phyloP scores from a whole-genome alignment of 495 filamentous ascomycete species.

The Lichina pygmaea region DNA sequence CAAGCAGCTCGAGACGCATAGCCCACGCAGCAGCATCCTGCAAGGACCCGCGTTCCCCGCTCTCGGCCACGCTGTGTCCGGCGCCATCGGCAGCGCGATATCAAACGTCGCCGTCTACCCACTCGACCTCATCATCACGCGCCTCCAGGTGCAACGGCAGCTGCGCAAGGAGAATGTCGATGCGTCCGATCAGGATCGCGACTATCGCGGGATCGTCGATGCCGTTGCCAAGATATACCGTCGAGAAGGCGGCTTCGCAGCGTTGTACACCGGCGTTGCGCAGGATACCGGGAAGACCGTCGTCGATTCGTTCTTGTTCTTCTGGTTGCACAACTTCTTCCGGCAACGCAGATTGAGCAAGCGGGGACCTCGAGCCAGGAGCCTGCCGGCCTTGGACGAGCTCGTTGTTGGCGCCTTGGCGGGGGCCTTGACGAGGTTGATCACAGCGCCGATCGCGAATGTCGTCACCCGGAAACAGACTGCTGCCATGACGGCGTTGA shows the following conservation, averaged over 20 bases:
- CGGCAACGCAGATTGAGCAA: constrained; percentile 27
- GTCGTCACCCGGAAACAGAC: constrained; percentile 67
- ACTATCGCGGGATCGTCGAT: constrained; percentile 35
- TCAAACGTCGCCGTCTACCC: constrained; percentile 64
- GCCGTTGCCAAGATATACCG: constrained; percentile 35
- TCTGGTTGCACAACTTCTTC: constrained; percentile 50
- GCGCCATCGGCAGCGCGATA: constrained; percentile 50
- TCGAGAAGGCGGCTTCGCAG: constrained; percentile 19
- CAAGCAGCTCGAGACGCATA: background rate
- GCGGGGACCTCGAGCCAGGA: constrained; percentile 11
- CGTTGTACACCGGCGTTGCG: constrained; percentile 45
- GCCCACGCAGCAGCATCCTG: background rate
- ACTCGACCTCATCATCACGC: constrained; percentile 59
- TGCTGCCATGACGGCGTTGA: constrained; percentile 18
- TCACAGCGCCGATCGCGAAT: constrained; percentile 62
- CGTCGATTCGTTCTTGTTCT: constrained; percentile 60
- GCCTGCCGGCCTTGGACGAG: constrained; percentile 42
- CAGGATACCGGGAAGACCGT: constrained; percentile 50
- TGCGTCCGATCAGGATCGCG: constrained; percentile 8
- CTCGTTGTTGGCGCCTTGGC: constrained; percentile 51
- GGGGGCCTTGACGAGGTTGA: constrained; percentile 46
- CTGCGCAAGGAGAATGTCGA: constrained; percentile 12
- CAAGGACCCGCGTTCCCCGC: constrained; percentile 32
- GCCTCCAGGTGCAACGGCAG: constrained; percentile 57
- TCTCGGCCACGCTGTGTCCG: constrained; percentile 66